A percentile compares a stretch with the other conserved stretches of the same genome.
Conservation (phyloP, 2,329 filamentous ascomycete genomes). For the Nemania abortiva region DNA sequence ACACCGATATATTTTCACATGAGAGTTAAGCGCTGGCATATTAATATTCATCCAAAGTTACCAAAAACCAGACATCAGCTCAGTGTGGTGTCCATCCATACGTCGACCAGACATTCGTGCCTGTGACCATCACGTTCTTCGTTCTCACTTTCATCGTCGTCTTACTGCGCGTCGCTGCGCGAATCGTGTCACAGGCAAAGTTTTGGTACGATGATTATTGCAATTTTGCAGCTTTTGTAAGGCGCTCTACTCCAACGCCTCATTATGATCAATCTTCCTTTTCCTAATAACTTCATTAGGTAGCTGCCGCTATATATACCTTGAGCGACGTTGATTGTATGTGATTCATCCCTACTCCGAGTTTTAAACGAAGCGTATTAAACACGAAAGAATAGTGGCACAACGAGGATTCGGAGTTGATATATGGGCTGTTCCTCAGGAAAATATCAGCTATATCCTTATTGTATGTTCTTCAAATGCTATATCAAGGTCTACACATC, state of each 20-base stretch:
- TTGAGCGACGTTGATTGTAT: constrained; percentile 11
- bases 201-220: constrained; percentile 35
- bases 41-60: constrained; percentile 5
- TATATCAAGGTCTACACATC: background rate
- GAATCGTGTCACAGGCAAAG: constrained; percentile 18
- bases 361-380: background rate
- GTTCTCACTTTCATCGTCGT: constrained; percentile 17
- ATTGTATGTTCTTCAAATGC: constrained; percentile 7
- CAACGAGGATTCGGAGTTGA: constrained; percentile 24
- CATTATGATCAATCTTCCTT: background rate
- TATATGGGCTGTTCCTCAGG: constrained; percentile 28
- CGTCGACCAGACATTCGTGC: constrained; percentile 14
- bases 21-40: background rate
- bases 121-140: constrained; percentile 26
- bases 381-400: constrained; percentile 10
- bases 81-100: constrained; percentile 20
- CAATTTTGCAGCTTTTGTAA: constrained; percentile 30
- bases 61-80: constrained; percentile 26
- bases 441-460: constrained; percentile 25
- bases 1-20: too few relatives aligned
- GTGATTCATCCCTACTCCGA: background rate
- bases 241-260: background rate
- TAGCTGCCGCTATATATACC: background rate
- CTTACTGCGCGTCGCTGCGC: constrained; percentile 14
- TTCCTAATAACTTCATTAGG: constrained; percentile 8